Base-by-base conservation (phyloP, 805 yeast genomes). In the Diddensiella caesifluorescens region DNA sequence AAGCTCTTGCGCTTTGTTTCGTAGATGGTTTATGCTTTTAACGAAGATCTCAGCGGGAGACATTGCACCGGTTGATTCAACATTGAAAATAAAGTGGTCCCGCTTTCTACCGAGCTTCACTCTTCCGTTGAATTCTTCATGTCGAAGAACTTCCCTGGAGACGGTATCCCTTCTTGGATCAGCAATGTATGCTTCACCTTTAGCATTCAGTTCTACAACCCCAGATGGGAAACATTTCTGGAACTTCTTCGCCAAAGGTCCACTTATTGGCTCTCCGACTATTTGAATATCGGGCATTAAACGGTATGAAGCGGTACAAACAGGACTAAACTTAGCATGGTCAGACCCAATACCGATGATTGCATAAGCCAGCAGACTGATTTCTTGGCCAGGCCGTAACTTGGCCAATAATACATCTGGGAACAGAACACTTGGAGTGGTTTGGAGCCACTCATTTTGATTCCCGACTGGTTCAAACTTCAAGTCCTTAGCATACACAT, bases 281-380 rank as follows among this genome's bases (percentile, higher is more conserved):
- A 92, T 87, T 49, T 83, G 79, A 53, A 89, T 89, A 20, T 77
- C 81, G 12, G 98, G 98, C 69, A 92, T 65, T 58, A 92, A 71
- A 65, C 98, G 76, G 67, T 92, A 92, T 10, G 96, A 85, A 2
- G 98, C 97, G 10, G 98, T 92, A 13, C 95, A 77, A 7, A 92
- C 98, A 4, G 98, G 98, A 5, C 97, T 87, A 62, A 86, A 92
- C 65, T 92, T 92, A 46, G 98, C 97, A 64, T 92, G 98, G 63
- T 92, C 98, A 31, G 87, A 66, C 39, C 97, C 98, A 51, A 85
- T 67, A 45, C 98, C 98, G 48, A 90, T 71, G 22, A 89, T 71
- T 61, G 97, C 92, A 66, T 88, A 95, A 44, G 83, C 95, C 58
- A 88, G 74, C 51, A 92, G 71, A 21, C 90, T 76, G 49, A 92